These are phyloP conservation scores for Scytalidium sp. DNA, from an alignment of 2,329 filamentous ascomycete species.

Conservation along the genomic window DNA sequence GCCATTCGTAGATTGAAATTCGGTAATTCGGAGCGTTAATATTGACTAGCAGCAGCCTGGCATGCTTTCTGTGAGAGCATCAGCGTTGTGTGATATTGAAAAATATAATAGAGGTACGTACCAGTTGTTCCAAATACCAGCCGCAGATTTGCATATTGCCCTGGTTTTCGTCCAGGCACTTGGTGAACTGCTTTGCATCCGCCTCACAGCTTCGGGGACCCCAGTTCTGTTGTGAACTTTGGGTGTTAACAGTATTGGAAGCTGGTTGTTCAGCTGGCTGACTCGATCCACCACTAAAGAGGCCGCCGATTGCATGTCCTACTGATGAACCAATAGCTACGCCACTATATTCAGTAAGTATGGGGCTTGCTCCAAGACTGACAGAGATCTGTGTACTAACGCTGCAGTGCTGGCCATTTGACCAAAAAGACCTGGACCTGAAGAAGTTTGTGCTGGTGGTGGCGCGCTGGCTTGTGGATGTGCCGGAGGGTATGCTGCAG, in stretches of 20 bases:
- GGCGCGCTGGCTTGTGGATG: slow-evolving; percentile 48
- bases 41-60: slow-evolving; percentile 72
- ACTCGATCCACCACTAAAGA: slow-evolving; percentile 75
- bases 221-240: slow-evolving; percentile 48
- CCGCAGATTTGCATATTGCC: slow-evolving; percentile 95
- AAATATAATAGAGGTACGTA: slow-evolving; percentile 25
- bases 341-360: slow-evolving; percentile 59
- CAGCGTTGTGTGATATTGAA: slow-evolving; percentile 18
- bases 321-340: slow-evolving; percentile 94
- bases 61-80: slow-evolving; percentile 64
- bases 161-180: slow-evolving; percentile 93
- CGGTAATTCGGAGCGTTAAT: slow-evolving; percentile 47
- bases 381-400: slow-evolving; percentile 59
- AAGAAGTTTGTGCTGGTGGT: slow-evolving; percentile 36
- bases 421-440: slow-evolving; percentile 83
- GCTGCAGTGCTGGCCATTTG: slow-evolving; percentile 98
- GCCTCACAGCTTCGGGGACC: slow-evolving; percentile 68
- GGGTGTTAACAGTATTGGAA: slow-evolving; percentile 47
- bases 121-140: slow-evolving; percentile 96
- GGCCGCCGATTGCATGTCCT: slow-evolving; percentile 87
- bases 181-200: slow-evolving; percentile 82
- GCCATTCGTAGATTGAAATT: no score
- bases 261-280: slow-evolving; percentile 46
- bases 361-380: neutral
- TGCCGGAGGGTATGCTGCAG: slow-evolving; percentile 52